Evolutionary conservation across 257 asterid genomes (phyloP).

Genomic region (Cordia subcordata): DNA sequence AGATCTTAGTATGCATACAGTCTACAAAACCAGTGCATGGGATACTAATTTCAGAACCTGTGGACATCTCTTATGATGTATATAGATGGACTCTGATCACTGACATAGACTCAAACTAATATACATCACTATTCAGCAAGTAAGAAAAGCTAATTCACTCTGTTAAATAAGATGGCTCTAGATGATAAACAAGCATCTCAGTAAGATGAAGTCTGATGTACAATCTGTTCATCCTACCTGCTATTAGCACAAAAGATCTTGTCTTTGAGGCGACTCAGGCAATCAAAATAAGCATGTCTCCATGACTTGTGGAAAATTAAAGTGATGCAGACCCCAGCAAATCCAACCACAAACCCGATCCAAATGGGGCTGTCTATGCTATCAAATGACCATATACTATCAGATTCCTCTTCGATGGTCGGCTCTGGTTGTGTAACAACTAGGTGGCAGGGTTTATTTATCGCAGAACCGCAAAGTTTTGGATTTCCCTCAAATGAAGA

Average conservation of each 20-base stretch:
- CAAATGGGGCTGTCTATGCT: constrained; percentile 14
- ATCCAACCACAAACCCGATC: constrained; percentile 6
- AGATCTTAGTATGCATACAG: no score
- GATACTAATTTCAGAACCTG: no score
- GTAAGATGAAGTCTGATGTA: neutral
- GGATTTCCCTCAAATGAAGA: constrained; percentile 45
- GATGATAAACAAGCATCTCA: no score
- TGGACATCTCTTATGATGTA: no score
- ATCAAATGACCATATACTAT: constrained; percentile 5
- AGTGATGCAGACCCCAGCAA: neutral
- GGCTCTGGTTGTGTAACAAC: neutral
- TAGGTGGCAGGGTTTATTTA: constrained; percentile 18
- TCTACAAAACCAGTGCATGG: no score
- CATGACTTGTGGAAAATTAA: neutral
- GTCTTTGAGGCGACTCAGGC: neutral
- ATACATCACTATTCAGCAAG: neutral
- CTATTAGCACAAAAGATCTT: neutral
- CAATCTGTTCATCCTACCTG: neutral
- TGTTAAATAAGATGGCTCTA: no score
- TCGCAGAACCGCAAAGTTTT: constrained; percentile 34
- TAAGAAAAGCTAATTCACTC: neutral
- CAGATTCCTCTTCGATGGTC: constrained; percentile 2
- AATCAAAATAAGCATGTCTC: neutral
- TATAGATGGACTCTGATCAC: no score
- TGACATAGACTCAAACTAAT: no score